Conservation (phyloP, 2,329 filamentous ascomycete species). For the Teratosphaeria viscida region DNA sequence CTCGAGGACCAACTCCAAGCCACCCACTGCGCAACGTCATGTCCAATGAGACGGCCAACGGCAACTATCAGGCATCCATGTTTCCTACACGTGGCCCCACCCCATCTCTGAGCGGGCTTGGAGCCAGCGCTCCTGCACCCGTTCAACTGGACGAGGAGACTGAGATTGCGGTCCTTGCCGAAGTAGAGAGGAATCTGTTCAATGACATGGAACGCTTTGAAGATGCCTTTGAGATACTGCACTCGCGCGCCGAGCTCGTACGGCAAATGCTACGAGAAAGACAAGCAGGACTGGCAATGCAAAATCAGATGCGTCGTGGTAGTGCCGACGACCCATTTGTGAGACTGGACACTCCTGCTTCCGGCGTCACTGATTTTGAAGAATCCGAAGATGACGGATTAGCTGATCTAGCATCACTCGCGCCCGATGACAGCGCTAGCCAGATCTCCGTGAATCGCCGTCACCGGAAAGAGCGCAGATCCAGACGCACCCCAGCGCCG, state of each 20-base stretch:
- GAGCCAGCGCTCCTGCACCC: constrained; percentile 38
- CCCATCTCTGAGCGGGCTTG: constrained; percentile 21
- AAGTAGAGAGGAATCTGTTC: constrained; percentile 89
- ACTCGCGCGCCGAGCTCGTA: constrained; percentile 71
- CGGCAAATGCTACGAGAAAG: constrained; percentile 71
- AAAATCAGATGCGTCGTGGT: constrained; percentile 50
- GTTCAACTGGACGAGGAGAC: constrained; percentile 91
- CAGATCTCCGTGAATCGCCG: constrained; percentile 65
- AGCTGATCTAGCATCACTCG: constrained; percentile 42
- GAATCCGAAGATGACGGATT: constrained; percentile 23
- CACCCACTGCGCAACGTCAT: constrained; percentile 20
- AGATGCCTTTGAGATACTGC: constrained; percentile 86
- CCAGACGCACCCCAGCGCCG: constrained; percentile 6
- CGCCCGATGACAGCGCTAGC: constrained; percentile 70
- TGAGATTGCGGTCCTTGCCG: constrained; percentile 78
- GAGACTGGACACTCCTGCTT: constrained; percentile 32
- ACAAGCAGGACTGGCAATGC: constrained; percentile 62
- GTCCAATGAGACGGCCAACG: constrained; percentile 6
- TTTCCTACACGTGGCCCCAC: constrained; percentile 25
- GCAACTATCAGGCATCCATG: constrained; percentile 6
- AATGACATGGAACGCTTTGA: constrained; percentile 88
- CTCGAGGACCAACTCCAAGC: constrained; percentile 41
- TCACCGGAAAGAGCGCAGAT: constrained; percentile 39
- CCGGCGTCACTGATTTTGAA: constrained; percentile 23
- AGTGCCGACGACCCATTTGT: constrained; percentile 33